Base-by-base conservation (phyloP, 345 rosid genomes). In the Hibiscus mutabilis region DNA sequence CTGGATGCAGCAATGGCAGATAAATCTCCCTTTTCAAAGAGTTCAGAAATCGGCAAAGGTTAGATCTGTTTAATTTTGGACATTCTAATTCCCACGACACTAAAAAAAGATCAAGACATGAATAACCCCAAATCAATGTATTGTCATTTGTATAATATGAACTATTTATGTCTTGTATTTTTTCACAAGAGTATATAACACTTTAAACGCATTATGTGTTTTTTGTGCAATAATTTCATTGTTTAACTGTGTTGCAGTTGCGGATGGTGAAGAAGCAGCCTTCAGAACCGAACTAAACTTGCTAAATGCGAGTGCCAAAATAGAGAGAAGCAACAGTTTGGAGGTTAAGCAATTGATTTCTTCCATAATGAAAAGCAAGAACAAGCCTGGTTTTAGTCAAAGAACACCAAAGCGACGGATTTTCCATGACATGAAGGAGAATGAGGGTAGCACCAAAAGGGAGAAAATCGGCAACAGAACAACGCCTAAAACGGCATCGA, bases 391-490 rank as follows among this genome's bases (percentile, higher is more conserved):
- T 60, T 49, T 66, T 52, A 66, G 73, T 10, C 77, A 55, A 59
- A 66, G 37, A n/a, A 77, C 63, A 22, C 75, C 75, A 1, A 76
- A 69, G 61, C 74, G 59, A 58, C 52, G 21, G 7, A 10, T 19
- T 2, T 22, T n/a, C 4, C 18, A 52, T 65, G 71, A 57, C 12
- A 76, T 64, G 82, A 84, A 81, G 35, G 85, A 81, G 68, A 81
- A 81, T 46, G 58, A 55, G 8, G 31, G 3, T 1, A 46, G 67
- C 55, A 57, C 56, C 16, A 84, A 68, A 76, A 68, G 16, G 63
- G 53, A 63, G 37, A 66, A 74, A 51, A 3, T 47, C 8, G 68
- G 69, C 37, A 71, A 27, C 53, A 4, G 7, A 49, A 83, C 77
- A n/a, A n/a, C n/a, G 3, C 65, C 73, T 7, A 77, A 69, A 72